Evolutionary conservation across 805 yeast genomes (phyloP), one percentile per base, ranked within the genome.

Genomic region (Kockiozyma suomiensis): DNA sequence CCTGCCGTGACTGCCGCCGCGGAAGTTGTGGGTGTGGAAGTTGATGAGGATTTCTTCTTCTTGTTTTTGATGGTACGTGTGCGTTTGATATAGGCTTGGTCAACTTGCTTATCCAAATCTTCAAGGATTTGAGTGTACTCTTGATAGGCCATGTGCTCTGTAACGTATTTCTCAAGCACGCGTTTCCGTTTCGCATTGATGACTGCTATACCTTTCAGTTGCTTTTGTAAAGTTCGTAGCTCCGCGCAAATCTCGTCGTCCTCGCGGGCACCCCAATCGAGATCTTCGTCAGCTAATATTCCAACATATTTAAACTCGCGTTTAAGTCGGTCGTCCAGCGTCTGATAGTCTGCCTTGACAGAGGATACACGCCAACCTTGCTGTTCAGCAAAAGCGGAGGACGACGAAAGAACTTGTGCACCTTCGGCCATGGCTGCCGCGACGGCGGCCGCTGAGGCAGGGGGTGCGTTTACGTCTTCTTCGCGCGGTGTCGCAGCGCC

Each of bases 241-340:
- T 93, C 97, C 0, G 87, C 85, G 63, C 96, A 86, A 3, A 94
- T 83, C 73, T 94, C 98, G 74, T 94, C 99, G 73, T 94, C 99
- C 70, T 94, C 97, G 59, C 88, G 82, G 41, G 85, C 84, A 1
- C 65, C 25, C 68, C 67, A 66, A 23, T 70, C 78, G 71, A 71
- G 82, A 21, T 52, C 54, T n/a, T 49, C 47, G 42, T 78, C 83
- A 61, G 86, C 88, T 69, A 90, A 86, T 2, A 94, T 90, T 0
- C 99, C 99, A 58, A 94, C 90, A 70, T 88, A 90, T 66, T 88
- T 85, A 67, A 94, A 78, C 72, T 94, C 99, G 49, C 96, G 79
- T 71, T 89, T 87, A 58, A 94, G 76, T 38, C 98, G 76, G 66
- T 93, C 96, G 70, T 94, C 99, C 38, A 94, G 81, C 0, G 92